Percentiles rank a stretch among this genome's conserved stretches.
Evolutionary conservation across 768 basidiomycete genomes (phyloP).

Genomic region (Thelephora aurantiotincta): DNA sequence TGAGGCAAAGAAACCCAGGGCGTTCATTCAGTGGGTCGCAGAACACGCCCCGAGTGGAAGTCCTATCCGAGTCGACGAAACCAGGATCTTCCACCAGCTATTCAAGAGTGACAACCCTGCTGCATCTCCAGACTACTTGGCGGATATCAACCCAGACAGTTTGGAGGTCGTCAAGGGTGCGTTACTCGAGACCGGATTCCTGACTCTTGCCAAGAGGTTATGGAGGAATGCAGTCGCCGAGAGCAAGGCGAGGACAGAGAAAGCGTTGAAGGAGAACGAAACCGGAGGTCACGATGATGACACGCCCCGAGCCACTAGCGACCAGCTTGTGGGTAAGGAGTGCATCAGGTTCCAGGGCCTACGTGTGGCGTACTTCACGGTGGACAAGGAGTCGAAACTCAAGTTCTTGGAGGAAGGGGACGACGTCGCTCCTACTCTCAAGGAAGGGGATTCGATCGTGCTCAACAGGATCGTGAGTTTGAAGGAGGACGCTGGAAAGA

Average conservation of each 20-base stretch:
- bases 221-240: slow-evolving; percentile 53
- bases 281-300: slow-evolving; percentile 25
- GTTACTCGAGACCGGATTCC: slow-evolving; percentile 83
- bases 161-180: slow-evolving; percentile 71
- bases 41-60: slow-evolving; percentile 66
- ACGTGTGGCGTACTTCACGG: slow-evolving; percentile 86
- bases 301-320: slow-evolving; percentile 61
- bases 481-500: slow-evolving; percentile 88
- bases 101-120: slow-evolving; percentile 91
- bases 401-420: slow-evolving; percentile 45
- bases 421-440: slow-evolving; percentile 24
- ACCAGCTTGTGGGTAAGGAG: slow-evolving; percentile 80
- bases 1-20: slow-evolving; percentile 64
- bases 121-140: slow-evolving; percentile 57
- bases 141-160: slow-evolving; percentile 74
- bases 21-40: slow-evolving; percentile 96
- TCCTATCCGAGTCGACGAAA: slow-evolving; percentile 79
- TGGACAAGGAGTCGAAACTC: slow-evolving; percentile 76
- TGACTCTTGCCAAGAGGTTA: slow-evolving; percentile 58
- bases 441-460: slow-evolving; percentile 67
- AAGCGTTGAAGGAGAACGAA: slow-evolving; percentile 36
- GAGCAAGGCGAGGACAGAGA: slow-evolving; percentile 45
- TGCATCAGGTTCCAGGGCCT: slow-evolving; percentile 94
- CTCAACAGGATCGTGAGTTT: slow-evolving; percentile 87
- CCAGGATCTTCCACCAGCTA: slow-evolving; percentile 80